phyloP scores from a whole-genome alignment of 805 yeast genomes.

The Candida palmyrensis region DNA sequence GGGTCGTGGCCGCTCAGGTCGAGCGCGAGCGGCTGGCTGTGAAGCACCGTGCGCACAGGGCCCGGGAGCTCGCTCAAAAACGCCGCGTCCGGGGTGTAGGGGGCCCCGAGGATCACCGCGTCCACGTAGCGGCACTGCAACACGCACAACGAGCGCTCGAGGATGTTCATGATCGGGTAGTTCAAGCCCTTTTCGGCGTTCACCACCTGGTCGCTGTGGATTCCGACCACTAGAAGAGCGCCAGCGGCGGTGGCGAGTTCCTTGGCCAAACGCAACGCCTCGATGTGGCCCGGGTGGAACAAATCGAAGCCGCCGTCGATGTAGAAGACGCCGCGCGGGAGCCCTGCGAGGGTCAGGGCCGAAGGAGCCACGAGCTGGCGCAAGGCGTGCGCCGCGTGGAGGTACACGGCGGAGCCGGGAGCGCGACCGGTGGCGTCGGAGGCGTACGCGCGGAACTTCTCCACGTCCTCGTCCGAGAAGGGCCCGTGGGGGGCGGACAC shows the following conservation, averaged over 20 bases:
- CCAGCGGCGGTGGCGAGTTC: conserved; percentile 26
- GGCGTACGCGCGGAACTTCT: conserved; percentile 51
- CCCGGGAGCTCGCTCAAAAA: conserved; percentile 40
- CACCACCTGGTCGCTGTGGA: conserved; percentile 55
- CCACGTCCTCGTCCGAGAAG: conserved; percentile 28
- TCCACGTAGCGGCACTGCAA: conserved; percentile 84
- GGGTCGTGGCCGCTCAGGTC: conserved; percentile 19
- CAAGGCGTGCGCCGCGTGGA: conserved; percentile 26
- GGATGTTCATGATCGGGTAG: conserved; percentile 80
- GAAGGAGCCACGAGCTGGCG: conserved; percentile 32
- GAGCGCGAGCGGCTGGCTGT: conserved; percentile 50
- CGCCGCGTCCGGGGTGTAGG: conserved; percentile 37
- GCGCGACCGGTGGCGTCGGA: conserved; percentile 55
- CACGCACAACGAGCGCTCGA: conserved; percentile 83
- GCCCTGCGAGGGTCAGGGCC: conserved; percentile 9
- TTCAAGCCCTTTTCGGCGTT: conserved; percentile 55
- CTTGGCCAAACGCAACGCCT: conserved; percentile 51
- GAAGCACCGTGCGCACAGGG: conserved; percentile 39
- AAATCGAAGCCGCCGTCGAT: conserved; percentile 87
- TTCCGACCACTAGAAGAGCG: conserved; percentile 60
- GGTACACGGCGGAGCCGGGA: conserved; percentile 55
- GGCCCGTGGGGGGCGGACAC: conserved; percentile 9
- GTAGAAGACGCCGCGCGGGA: conserved; percentile 37
- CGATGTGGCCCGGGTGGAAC: conserved; percentile 91
- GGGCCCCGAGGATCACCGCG: conserved; percentile 69